phyloP scores from a whole-genome alignment of 2,329 filamentous ascomycete species.

The Penicillium sp. region DNA sequence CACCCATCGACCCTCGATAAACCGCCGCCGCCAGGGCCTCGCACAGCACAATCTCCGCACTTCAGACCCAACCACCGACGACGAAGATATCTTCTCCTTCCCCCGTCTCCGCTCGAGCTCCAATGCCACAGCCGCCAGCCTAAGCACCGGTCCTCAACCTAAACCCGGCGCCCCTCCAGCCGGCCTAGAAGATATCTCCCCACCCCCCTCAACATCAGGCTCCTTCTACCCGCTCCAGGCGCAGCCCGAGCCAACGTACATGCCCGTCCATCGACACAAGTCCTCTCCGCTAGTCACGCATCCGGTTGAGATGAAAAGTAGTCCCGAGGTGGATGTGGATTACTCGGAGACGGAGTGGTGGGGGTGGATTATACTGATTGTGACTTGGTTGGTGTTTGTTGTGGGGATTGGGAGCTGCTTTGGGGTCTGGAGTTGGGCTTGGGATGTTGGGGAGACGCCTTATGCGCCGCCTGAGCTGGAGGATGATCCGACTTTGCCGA shows the following conservation, averaged over 20 bases:
- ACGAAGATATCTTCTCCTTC: conserved; percentile 72
- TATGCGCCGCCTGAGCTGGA: conserved; percentile 94
- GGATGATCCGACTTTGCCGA: conserved; percentile 89
- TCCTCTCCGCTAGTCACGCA: conserved; percentile 39
- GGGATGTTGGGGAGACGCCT: conserved; percentile 94
- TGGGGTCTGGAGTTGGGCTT: conserved; percentile 96
- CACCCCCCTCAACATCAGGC: conserved; percentile 57
- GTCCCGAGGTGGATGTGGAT: conserved; percentile 61
- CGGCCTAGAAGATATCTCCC: conserved; percentile 30
- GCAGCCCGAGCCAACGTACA: conserved; percentile 36
- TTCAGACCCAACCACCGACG: conserved; percentile 73
- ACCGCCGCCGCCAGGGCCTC: conserved; percentile 36
- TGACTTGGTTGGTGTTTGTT: conserved; percentile 95
- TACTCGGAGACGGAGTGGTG: conserved; percentile 96
- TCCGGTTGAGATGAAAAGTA: conserved; percentile 33
- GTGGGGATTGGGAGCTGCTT: conserved; percentile 94
- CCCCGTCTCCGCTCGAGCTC: conserved; percentile 44
- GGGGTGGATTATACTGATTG: conserved; percentile 88
- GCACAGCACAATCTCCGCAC: conserved; percentile 56
- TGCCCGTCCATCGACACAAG: conserved; percentile 34
- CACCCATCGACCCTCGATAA: conserved; percentile 22
- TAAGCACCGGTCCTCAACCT: conserved; percentile 16
- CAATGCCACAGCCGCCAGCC: conserved; percentile 12
- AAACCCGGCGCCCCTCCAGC: conserved; percentile 16
- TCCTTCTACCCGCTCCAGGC: conserved; percentile 56